Base-by-base conservation (phyloP, 1,284 basidiomycete genomes). In the Gymnopus androsaceus region DNA sequence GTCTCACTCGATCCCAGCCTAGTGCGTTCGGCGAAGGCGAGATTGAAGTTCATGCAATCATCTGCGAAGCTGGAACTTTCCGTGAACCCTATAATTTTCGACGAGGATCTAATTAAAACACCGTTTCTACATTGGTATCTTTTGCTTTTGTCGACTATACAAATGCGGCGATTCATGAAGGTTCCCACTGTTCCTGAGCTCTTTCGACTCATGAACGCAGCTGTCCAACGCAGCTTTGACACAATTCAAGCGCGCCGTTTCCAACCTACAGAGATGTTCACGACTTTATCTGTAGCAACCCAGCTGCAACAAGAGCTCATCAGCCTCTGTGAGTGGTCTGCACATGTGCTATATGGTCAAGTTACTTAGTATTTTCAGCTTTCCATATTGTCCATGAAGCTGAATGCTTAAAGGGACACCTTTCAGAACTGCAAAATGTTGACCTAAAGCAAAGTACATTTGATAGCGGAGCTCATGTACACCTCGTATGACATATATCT, bases 71-170 rank as follows among this genome's bases (percentile, higher is more conserved):
- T 31, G 19, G 51, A 52, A 8, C 19, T n/a, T 8, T 30, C 17
- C 23, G 8, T 51, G n/a, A 37, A 34, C 15, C 40, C 40, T 25
- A 44, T 52, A n/a, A 31, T 44, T 12, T 33, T 52, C 6, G 51
- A 52, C 27, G 51, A 52, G 34, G 51, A 34, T 15, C 12, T 9
- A 31, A 44, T 52, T 1, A 52, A 52, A 30, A 52, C 51, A 6
- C 37, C 40, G 3, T 52, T 52, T 17, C 30, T 52, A n/a, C 41
- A 52, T 23, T 30, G 40, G 2, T 52, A 52, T 27, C 40, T 52
- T 23, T 21, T 52, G 28, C 40, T 52, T 33, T 44, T 52, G 41
- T 33, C n/a, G 4, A 42, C n/a, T 21, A 30, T 52, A 3, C 51
- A 52, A 41, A 33, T 52, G 40, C 51, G 31, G 9, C 31, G 25